These are phyloP conservation scores for Xerocomus nothofagi DNA, from an alignment of 1,284 basidiomycete genomes.

Conservation along the genomic window DNA sequence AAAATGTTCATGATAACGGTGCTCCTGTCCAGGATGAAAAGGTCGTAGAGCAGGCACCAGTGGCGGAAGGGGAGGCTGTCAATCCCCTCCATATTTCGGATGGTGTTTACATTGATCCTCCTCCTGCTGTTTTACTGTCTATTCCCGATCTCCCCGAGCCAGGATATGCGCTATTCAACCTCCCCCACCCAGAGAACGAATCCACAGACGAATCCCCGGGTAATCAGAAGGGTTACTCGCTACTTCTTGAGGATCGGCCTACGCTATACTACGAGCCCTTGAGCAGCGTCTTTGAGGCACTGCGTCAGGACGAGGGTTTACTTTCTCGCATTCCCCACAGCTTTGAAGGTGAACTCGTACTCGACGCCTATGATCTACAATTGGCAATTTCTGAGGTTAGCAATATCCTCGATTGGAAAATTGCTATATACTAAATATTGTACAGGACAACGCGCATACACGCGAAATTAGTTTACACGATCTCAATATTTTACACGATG, in stretches of 20 bases:
- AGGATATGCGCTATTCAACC: conserved; percentile 61
- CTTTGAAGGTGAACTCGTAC: conserved; percentile 57
- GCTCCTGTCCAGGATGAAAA: conserved; percentile 12
- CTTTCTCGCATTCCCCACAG: conserved; percentile 48
- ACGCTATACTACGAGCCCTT: conserved; percentile 74
- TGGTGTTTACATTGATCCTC: conserved; percentile 72
- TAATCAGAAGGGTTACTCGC: conserved; percentile 23
- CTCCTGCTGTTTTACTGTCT: conserved; percentile 64
- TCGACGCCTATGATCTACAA: conserved; percentile 68
- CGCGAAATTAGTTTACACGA: conserved; percentile 73
- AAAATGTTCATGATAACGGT: conserved; percentile 4
- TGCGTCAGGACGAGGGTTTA: conserved; percentile 56
- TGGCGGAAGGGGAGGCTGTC: conserved; percentile 11
- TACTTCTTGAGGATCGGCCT: conserved; percentile 60
- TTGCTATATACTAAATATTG: conserved; percentile 7
- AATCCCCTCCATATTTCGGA: conserved; percentile 70
- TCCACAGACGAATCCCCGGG: conserved; percentile 22
- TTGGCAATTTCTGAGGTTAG: conserved; percentile 64
- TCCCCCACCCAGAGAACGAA: conserved; percentile 31
- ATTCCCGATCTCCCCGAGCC: conserved; percentile 43
- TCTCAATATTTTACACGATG: conserved; percentile 68
- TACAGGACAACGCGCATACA: conserved; percentile 72
- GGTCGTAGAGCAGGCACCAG: conserved; percentile 8
- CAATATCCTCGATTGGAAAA: background rate
- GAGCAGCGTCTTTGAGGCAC: conserved; percentile 62